A percentile compares a stretch with the other conserved stretches of the same genome.
Evolutionary conservation across 176 grass and related monocot species (phyloP).

Genomic region (Secale cereale): DNA sequence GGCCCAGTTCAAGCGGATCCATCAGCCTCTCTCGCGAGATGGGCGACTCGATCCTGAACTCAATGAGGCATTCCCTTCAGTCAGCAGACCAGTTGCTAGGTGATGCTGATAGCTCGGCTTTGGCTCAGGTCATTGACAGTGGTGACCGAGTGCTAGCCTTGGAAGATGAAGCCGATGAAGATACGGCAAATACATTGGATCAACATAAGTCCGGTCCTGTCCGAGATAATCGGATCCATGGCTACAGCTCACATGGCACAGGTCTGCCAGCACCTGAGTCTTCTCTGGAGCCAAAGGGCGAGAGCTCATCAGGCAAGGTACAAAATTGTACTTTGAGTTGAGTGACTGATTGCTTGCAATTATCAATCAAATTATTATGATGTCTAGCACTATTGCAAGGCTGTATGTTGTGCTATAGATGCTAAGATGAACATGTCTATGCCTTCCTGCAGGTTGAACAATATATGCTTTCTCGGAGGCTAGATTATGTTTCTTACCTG

Average conservation of each 20-base stretch:
- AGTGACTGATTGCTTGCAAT: not conserved
- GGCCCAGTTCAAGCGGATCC: constrained; percentile 49
- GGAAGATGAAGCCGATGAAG: constrained; percentile 33
- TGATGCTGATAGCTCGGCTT: constrained; percentile 47
- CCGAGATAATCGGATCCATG: constrained; percentile 38
- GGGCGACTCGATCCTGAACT: constrained; percentile 62
- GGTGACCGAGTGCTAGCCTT: constrained; percentile 53
- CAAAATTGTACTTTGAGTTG: constrained; percentile 1
- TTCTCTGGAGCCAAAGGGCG: constrained; percentile 14
- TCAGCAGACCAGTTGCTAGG: constrained; percentile 56
- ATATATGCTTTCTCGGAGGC: constrained; percentile 47
- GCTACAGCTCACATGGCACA: constrained; percentile 8
- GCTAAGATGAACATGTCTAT: constrained; percentile 18
- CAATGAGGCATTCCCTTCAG: constrained; percentile 76
- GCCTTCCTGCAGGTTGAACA: constrained; percentile 50
- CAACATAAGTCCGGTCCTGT: constrained; percentile 24
- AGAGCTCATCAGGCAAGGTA: constrained; percentile 30
- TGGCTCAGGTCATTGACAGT: constrained; percentile 68
- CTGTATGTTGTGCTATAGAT: not conserved
- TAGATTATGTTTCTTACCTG: constrained; percentile 79
- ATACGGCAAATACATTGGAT: constrained; percentile 16
- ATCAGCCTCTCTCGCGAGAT: constrained; percentile 53
- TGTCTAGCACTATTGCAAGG: not conserved
- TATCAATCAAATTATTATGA: not conserved
- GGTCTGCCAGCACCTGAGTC: not conserved